Evolutionary conservation across 78 protist genomes (phyloP), one percentile per base, ranked within the genome.

Genomic region (Neovahlkampfia damariscottae): DNA sequence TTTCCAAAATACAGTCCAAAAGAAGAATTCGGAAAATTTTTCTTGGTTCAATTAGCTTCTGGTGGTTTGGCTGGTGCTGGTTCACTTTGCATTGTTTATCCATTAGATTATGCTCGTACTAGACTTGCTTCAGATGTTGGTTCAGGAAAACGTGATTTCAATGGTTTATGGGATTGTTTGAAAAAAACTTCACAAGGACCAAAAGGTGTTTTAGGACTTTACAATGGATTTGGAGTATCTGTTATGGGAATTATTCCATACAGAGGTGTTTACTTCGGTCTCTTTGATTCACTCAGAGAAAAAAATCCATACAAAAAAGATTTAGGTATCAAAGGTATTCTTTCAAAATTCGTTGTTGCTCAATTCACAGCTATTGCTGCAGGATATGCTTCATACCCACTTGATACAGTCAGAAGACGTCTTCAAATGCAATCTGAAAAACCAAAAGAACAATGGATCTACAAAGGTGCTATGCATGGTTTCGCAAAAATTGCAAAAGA

Each of bases 41-140:
- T 94, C 79, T 58, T 50, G 7, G 89, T 82, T 72, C 90, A 96
- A 88, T 72, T 96, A 40, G 89, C 92, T 28, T 90, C 97, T 5
- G 99, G 99, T n/a, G 97, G 98, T 72, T 80, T 83, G 29, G 99
- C 99, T 36, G 99, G 99, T 74, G 96, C 97, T 27, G 67, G 88
- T 37, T 91, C 99, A 36, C 86, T 93, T 37, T 35, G 76, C 76
- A 79, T 96, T 76, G 96, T 94, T 29, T 95, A 96, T 90, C 86
- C 99, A 40, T 85, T 96, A 30, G 99, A 96, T 85, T 94, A 80
- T 77, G 98, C 97, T 70, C 95, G 99, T 67, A 96, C 99, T 36
- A 96, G 97, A 77, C 88, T 94, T 10, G 96, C 93, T 78, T 70
- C 78, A 69, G 97, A 96, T 80, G 79, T 74, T 62, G 86, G 84